Evolutionary conservation across 1,284 basidiomycete genomes (phyloP), one percentile per base, ranked within the genome.

Genomic region (Trichosporon sp.): DNA sequence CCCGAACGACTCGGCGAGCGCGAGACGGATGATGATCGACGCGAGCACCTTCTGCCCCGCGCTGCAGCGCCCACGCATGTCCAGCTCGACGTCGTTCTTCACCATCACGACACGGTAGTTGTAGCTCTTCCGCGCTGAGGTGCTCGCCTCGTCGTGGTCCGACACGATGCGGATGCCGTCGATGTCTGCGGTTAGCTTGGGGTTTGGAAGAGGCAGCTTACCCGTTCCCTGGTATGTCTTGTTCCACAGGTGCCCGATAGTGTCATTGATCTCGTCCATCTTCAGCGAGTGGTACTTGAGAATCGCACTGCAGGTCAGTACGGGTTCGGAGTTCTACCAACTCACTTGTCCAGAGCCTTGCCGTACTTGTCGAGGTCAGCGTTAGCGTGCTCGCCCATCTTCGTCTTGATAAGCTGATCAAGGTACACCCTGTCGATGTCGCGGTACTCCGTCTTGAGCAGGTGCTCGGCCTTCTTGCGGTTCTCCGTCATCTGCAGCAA

Each of bases 251-350:
- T 94, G 92, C 68, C 91, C 90, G 89, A 97, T 97, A 25, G 90
- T 95, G 77, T 96, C 93, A 78, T 99, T 99, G 78, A 99, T 95
- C 86, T 99, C 97, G 81, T 95, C 93, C 97, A 99, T 98, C 85
- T 99, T 99, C 78, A 98, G 87, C n/a, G 91, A 86, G 79, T 99
- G 97, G 79, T 97, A 99, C 81, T 92, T 92, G 91, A 99, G 95
- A 83, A 99, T 98, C 58, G 95, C 96, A 75, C 93, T 95, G 72
- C n/a, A 11, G n/a, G 62, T 70, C 66, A 66, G 60, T 6, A 4
- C 18, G 65, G 18, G 66, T 27, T 25, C 42, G 31, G 35, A 35
- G 3, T 11, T 7, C 1, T 1, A 0, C 25, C 15, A 64, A 81
- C 88, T 78, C 77, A 93, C 95, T 92, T 92, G 84, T 98, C 95